Conservation (phyloP, 2,329 filamentous ascomycete genomes). For the Penicillium sp. region DNA sequence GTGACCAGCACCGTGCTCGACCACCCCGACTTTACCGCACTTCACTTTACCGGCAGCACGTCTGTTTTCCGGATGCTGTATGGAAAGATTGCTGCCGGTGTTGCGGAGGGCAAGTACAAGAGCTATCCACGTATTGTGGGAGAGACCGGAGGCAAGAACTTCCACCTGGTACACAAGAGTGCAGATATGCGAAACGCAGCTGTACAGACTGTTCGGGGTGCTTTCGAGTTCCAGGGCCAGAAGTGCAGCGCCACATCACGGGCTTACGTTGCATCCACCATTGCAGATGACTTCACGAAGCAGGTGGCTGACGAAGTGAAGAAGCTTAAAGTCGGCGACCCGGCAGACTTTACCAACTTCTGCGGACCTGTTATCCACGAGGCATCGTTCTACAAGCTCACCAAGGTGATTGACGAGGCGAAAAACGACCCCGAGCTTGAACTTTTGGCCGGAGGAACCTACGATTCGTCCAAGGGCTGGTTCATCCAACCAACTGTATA, state of each 20-base stretch:
- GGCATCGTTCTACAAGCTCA: conserved; percentile 75
- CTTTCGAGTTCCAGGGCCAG: conserved; percentile 88
- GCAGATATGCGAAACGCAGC: conserved; percentile 77
- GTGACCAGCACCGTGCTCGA: conserved; percentile 72
- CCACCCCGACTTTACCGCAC: conserved; percentile 78
- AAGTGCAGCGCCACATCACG: conserved; percentile 86
- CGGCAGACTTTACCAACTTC: conserved; percentile 71
- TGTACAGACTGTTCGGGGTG: conserved; percentile 76
- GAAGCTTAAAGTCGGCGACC: conserved; percentile 66
- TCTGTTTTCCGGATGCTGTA: conserved; percentile 86
- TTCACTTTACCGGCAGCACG: conserved; percentile 94
- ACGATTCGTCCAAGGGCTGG: conserved; percentile 75
- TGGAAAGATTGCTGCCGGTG: conserved; percentile 75
- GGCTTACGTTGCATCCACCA: conserved; percentile 70
- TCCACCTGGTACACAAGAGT: conserved; percentile 74
- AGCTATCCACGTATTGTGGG: conserved; percentile 86
- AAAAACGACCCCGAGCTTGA: conserved; percentile 70
- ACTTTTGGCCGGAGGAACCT: conserved; percentile 69
- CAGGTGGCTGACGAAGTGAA: conserved; percentile 65
- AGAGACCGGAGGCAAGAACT: conserved; percentile 92
- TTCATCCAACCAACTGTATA: conserved; percentile 83
- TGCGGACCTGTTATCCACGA: conserved; percentile 84
- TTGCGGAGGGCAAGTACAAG: conserved; percentile 75
- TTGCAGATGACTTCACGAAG: conserved; percentile 68
- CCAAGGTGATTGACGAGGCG: conserved; percentile 72